Percentiles rank a stretch among this genome's conserved stretches.
Conservation (phyloP, 768 basidiomycete species). For the Auricularia cornea region DNA sequence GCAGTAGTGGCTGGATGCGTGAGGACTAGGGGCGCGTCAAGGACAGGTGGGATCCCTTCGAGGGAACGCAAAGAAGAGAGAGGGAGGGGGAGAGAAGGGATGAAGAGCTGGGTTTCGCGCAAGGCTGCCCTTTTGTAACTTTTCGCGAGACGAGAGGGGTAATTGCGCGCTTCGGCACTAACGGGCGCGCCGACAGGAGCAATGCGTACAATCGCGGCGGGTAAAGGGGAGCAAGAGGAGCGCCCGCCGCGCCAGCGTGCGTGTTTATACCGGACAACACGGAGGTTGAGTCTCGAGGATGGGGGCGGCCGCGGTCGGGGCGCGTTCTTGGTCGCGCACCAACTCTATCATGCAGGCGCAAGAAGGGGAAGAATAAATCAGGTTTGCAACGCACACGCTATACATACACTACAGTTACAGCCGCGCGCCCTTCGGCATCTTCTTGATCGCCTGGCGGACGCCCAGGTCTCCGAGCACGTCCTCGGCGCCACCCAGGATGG, state of each 20-base stretch:
- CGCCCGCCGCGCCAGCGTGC: not conserved
- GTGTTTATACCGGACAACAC: not conserved
- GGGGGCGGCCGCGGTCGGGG: not conserved
- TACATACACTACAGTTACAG: constrained; percentile 26
- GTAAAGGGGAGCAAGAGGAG: not conserved
- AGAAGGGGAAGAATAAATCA: not conserved
- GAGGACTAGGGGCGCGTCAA: not conserved
- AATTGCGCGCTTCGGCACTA: not conserved
- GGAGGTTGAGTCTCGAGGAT: not conserved
- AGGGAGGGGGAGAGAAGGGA: constrained; percentile 1
- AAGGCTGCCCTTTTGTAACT: not conserved
- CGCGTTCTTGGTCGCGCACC: constrained; percentile 30
- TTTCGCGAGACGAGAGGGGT: not conserved
- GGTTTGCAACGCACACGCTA: not conserved
- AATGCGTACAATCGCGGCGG: not conserved
- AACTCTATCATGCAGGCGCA: not conserved
- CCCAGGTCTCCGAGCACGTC: constrained; percentile 69
- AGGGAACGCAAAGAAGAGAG: not conserved
- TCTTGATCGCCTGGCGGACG: constrained; percentile 63
- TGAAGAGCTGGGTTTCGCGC: not conserved
- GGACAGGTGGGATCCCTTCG: not conserved
- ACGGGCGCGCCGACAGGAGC: not conserved
- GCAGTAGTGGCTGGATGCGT: not conserved
- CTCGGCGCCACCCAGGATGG: constrained; percentile 69
- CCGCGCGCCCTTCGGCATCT: constrained; percentile 48